Evolutionary conservation across 257 asterid genomes (phyloP).

Genomic region (Verbascum thapsus): DNA sequence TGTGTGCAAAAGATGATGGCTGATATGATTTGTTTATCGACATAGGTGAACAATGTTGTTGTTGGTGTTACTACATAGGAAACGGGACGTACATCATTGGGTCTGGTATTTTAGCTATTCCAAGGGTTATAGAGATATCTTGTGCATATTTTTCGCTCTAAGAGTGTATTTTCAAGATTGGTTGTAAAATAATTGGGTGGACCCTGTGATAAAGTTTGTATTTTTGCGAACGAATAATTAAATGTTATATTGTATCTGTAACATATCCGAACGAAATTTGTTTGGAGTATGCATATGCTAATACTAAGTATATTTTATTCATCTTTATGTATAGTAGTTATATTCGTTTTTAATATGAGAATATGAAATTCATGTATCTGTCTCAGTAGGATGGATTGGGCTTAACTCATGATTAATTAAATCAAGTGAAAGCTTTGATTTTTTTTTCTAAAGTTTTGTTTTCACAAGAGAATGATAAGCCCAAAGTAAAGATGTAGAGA

Average conservation of each 20-base stretch:
- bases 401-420: not conserved
- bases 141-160: constrained; percentile 41
- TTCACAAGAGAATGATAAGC: too few relatives aligned
- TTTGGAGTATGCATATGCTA: too few relatives aligned
- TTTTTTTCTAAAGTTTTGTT: too few relatives aligned
- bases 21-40: constrained; percentile 16
- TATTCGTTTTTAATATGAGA: not conserved
- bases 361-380: not conserved
- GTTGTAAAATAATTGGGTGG: constrained; percentile 36
- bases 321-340: not conserved
- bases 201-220: constrained; percentile 26
- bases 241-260: constrained; percentile 22
- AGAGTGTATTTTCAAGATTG: constrained; percentile 27
- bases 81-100: constrained; percentile 12
- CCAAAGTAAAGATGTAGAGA: too few relatives aligned
- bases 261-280: too few relatives aligned
- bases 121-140: constrained; percentile 37
- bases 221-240: constrained; percentile 27
- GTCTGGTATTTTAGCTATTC: constrained; percentile 27
- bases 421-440: too few relatives aligned
- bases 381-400: too few relatives aligned
- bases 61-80: constrained; percentile 77
- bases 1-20: too few relatives aligned
- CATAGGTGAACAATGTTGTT: constrained; percentile 81
- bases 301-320: too few relatives aligned